phyloP scores from a whole-genome alignment of 495 filamentous ascomycete species.

The Trichoderma reesei region DNA sequence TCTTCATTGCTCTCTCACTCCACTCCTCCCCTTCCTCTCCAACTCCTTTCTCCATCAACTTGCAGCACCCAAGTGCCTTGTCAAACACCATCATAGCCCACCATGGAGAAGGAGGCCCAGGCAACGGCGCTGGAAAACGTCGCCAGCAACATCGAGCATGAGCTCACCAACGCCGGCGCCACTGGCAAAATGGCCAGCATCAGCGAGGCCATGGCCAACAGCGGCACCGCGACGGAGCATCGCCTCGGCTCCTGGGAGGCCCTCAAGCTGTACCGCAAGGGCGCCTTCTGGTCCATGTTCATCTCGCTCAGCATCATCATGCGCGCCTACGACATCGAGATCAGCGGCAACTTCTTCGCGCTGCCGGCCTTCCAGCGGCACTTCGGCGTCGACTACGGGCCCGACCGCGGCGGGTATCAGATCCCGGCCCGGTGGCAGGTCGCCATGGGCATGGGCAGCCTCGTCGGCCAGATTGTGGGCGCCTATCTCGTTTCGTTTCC shows the following conservation, averaged over 20 bases:
- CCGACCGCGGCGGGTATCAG: constrained; percentile 33
- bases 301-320: constrained; percentile 14
- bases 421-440: constrained; percentile 41
- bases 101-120: constrained; percentile 9
- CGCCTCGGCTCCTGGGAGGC: constrained; percentile 11
- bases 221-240: constrained; percentile 11
- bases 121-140: constrained; percentile 4
- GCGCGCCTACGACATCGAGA: constrained; percentile 22
- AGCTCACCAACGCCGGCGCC: constrained; percentile 7
- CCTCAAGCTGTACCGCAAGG: constrained; percentile 11
- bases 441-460: constrained; percentile 28
- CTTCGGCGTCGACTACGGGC: constrained; percentile 25
- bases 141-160: constrained; percentile 1
- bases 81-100: not conserved
- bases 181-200: constrained; percentile 10
- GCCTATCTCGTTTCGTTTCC: constrained; percentile 53
- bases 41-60: not conserved
- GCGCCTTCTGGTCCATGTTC: constrained; percentile 14
- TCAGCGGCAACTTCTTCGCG: constrained; percentile 33
- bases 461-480: constrained; percentile 53
- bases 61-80: too few relatives aligned
- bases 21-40: not conserved
- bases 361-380: constrained; percentile 23
- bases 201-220: constrained; percentile 13
- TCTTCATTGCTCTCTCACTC: not conserved